A percentile compares a stretch with the other conserved stretches of the same genome.
Conservation (phyloP, 2,329 filamentous ascomycete species). For the Gyromitra esculenta region DNA sequence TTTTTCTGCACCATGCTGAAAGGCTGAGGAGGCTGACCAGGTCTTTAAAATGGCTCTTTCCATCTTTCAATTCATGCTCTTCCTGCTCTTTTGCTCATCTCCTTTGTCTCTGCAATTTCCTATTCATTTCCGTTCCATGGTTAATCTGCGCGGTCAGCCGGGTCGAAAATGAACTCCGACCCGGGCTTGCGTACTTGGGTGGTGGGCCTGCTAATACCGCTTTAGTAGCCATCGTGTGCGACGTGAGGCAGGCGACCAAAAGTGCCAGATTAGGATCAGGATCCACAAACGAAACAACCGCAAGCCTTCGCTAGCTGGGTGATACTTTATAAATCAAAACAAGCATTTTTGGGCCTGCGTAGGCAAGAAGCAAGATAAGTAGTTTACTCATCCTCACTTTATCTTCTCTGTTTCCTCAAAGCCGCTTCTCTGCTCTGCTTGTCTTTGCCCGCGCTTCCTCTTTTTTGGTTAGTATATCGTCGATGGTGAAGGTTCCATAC, state of each 20-base stretch:
- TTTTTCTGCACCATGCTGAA: constrained; percentile 24
- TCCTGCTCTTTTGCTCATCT: constrained; percentile 18
- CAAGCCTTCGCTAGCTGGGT: constrained; percentile 34
- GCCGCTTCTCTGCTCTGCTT: constrained; percentile 8
- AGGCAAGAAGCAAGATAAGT: constrained; percentile 42
- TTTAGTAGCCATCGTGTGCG: constrained; percentile 36
- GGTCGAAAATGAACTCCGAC: constrained; percentile 3
- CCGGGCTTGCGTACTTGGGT: constrained; percentile 9
- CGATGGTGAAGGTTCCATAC: constrained; percentile 9
- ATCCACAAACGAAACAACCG: constrained; percentile 27
- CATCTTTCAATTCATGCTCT: constrained; percentile 25
- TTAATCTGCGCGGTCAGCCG: constrained; percentile 5
- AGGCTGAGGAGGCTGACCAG: constrained; percentile 40
- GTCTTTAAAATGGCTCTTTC: constrained; percentile 38
- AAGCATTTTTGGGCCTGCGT: constrained; percentile 26
- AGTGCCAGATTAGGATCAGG: constrained; percentile 23
- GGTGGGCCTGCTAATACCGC: constrained; percentile 32
- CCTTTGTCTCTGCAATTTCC: constrained; percentile 7
- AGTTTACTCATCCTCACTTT: constrained; percentile 41
- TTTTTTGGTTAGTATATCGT: constrained; percentile 20
- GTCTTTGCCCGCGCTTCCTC: not conserved
- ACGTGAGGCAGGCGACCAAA: constrained; percentile 39
- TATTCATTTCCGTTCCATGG: constrained; percentile 21
- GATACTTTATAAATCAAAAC: constrained; percentile 40
- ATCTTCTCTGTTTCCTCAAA: constrained; percentile 1